These are phyloP conservation scores for bread wheat (Triticum aestivum) DNA, from an alignment of 176 grass and related monocot species.

Conservation along the genomic window IWGSC_CS_RefSeq_v2.1 NC_057807.1:615812908-615813407, in stretches of 20 bases:
- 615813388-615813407: constrained; percentile 55
- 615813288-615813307: constrained; percentile 26
- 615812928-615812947: no score
- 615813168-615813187: constrained; percentile 75
- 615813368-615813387: constrained; percentile 76
- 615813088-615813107: not conserved
- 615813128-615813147: constrained; percentile 61
- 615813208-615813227: constrained; percentile 77
- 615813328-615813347: constrained; percentile 70
- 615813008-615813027: not conserved
- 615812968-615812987: not conserved
- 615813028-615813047: not conserved
- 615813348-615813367: constrained; percentile 52
- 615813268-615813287: not conserved
- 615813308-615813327: constrained; percentile 62
- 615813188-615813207: constrained; percentile 71
- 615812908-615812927: no score
- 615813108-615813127: constrained; percentile 51
- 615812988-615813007: not conserved
- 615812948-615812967: not conserved
- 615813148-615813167: constrained; percentile 85
- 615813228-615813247: constrained; percentile 28
- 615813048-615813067: not conserved
- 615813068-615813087: not conserved
- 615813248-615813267: constrained; percentile 10